Conservation (phyloP, 257 asterid species). For the Salvia hispanica region DNA sequence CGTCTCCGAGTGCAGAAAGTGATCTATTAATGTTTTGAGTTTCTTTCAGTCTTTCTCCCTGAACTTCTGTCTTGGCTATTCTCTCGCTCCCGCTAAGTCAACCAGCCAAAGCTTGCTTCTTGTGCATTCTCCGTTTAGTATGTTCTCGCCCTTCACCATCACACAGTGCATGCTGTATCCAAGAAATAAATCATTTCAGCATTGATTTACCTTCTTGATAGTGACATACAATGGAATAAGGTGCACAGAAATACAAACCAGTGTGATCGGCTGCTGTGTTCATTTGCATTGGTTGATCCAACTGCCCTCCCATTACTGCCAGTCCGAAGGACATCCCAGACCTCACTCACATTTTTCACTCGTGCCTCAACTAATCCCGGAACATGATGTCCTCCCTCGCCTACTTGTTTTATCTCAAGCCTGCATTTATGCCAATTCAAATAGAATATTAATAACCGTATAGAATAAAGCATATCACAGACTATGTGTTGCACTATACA, state of each 20-base stretch:
- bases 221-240: neutral
- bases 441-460: too few relatives aligned
- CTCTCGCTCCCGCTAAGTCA: conserved; percentile 95
- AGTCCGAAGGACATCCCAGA: conserved; percentile 83
- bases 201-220: conserved; percentile 21
- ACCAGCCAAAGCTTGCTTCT: conserved; percentile 94
- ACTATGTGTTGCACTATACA: too few relatives aligned
- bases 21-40: conserved; percentile 93
- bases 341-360: conserved; percentile 74
- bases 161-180: conserved; percentile 86
- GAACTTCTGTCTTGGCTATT: conserved; percentile 89
- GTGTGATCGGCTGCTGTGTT: conserved; percentile 97
- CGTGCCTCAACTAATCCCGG: conserved; percentile 90
- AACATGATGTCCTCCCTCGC: conserved; percentile 89
- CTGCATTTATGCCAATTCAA: conserved; percentile 38
- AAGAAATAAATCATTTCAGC: conserved; percentile 22
- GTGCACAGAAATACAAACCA: conserved; percentile 49
- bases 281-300: conserved; percentile 87
- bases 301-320: conserved; percentile 90
- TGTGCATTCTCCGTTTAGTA: conserved; percentile 80
- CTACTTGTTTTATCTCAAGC: conserved; percentile 91
- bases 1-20: conserved; percentile 95
- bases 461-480: too few relatives aligned
- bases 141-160: conserved; percentile 89
- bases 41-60: conserved; percentile 87